Conservation (phyloP, 192 early-diverging fungal species). For the Phycomyces nitens region DNA sequence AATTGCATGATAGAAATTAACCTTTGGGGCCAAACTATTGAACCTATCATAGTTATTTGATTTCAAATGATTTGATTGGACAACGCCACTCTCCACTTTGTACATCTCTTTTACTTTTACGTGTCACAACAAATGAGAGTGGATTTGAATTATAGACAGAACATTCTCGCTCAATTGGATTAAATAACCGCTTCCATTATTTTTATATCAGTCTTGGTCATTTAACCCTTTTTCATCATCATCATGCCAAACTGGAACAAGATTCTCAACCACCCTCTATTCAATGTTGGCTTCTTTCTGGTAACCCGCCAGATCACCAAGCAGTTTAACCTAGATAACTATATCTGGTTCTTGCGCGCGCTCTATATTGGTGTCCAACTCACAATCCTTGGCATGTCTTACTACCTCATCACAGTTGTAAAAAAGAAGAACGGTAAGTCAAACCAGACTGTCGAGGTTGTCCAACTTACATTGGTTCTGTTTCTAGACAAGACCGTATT, state of each 20-base stretch:
- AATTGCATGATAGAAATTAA: too few relatives aligned
- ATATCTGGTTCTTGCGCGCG: slow-evolving; percentile 51
- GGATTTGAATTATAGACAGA: not conserved
- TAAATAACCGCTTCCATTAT: too few relatives aligned
- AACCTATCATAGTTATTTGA: too few relatives aligned
- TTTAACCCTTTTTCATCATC: slow-evolving; percentile 1
- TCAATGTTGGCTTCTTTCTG: slow-evolving; percentile 49
- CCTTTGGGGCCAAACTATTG: too few relatives aligned
- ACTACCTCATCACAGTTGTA: slow-evolving; percentile 43
- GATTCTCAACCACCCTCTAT: slow-evolving; percentile 19
- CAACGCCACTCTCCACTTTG: not conserved
- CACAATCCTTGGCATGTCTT: slow-evolving; percentile 43
- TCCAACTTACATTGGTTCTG: too few relatives aligned
- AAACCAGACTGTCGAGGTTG: too few relatives aligned
- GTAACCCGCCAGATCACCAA: slow-evolving; percentile 64
- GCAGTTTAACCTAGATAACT: slow-evolving; percentile 61
- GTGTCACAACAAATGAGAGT: too few relatives aligned
- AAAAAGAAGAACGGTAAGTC: slow-evolving; percentile 67
- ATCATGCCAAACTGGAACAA: slow-evolving; percentile 13
- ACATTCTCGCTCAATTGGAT: too few relatives aligned
- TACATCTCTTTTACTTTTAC: not conserved
- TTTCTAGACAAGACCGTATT: slow-evolving; percentile 70
- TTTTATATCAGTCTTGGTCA: not conserved
- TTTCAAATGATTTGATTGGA: too few relatives aligned
- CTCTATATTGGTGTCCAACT: slow-evolving; percentile 59